Conservation (phyloP, 2,329 filamentous ascomycete species). For the Aspergillus chevalieri region DNA sequence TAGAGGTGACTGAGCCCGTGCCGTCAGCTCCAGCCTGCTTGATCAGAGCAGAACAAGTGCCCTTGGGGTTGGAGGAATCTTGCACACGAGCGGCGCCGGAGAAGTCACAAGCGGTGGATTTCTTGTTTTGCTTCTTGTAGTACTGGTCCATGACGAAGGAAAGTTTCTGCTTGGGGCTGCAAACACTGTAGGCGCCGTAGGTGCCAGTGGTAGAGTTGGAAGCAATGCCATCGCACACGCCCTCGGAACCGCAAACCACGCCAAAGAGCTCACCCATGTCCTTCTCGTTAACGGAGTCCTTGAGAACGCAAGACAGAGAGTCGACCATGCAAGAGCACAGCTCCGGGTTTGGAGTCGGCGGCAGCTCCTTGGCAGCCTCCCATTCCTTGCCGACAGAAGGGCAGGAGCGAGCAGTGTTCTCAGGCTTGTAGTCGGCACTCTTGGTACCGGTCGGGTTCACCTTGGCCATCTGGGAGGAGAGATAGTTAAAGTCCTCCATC, state of each 20-base stretch:
- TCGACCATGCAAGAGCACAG: constrained; percentile 84
- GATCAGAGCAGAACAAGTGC: constrained; percentile 22
- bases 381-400: constrained; percentile 61
- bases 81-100: constrained; percentile 36
- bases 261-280: constrained; percentile 64
- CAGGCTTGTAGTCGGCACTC: constrained; percentile 63
- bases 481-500: constrained; percentile 66
- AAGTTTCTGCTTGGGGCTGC: constrained; percentile 39
- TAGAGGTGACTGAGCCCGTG: constrained; percentile 33
- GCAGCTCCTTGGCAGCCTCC: constrained; percentile 64
- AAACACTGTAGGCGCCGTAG: constrained; percentile 47
- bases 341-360: constrained; percentile 69
- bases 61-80: constrained; percentile 24
- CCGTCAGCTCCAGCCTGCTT: constrained; percentile 29
- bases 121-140: constrained; percentile 32
- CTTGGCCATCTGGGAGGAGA: constrained; percentile 63
- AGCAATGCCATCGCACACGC: constrained; percentile 35
- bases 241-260: constrained; percentile 35
- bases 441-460: constrained; percentile 62
- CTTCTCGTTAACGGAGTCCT: constrained; percentile 50
- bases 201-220: constrained; percentile 34
- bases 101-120: constrained; percentile 40
- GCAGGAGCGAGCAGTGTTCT: constrained; percentile 65
- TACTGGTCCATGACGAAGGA: constrained; percentile 44
- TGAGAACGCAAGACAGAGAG: constrained; percentile 64